phyloP scores from a whole-genome alignment of 805 yeast genomes.

The Candida glaebosa region DNA sequence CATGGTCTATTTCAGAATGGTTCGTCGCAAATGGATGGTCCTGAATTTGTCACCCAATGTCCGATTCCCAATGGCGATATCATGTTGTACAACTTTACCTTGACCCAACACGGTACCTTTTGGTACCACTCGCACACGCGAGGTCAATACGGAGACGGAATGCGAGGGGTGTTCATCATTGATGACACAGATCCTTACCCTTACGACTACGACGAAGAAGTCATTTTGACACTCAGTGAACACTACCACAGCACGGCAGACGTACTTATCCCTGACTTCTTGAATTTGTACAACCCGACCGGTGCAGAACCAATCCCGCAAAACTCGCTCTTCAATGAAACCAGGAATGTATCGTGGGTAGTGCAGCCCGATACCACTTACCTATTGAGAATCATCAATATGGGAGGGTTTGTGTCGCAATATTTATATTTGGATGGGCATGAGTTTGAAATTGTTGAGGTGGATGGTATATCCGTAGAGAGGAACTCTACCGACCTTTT shows the following conservation, averaged over 20 bases:
- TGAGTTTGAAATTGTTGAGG: conserved; percentile 38
- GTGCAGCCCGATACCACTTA: conserved; percentile 63
- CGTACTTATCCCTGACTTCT: conserved; percentile 45
- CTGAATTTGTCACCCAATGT: conserved; percentile 84
- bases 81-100: conserved; percentile 82
- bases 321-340: conserved; percentile 60
- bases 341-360: conserved; percentile 51
- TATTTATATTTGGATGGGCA: conserved; percentile 41
- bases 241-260: conserved; percentile 57
- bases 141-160: conserved; percentile 93
- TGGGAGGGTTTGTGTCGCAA: conserved; percentile 72
- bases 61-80: conserved; percentile 81
- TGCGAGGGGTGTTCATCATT: conserved; percentile 75
- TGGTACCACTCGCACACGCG: conserved; percentile 97
- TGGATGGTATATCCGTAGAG: conserved; percentile 52
- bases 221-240: conserved; percentile 55
- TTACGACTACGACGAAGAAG: conserved; percentile 62
- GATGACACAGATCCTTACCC: conserved; percentile 54
- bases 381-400: conserved; percentile 58
- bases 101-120: conserved; percentile 82
- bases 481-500: conserved; percentile 53
- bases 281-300: conserved; percentile 70
- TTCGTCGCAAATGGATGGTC: conserved; percentile 86
- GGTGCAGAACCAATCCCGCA: conserved; percentile 84
- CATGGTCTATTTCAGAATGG: conserved; percentile 89